A percentile compares a stretch with the other conserved stretches of the same genome.
Conservation (phyloP, 2,329 filamentous ascomycete species). For the Trichoderma aggressivum region DNA sequence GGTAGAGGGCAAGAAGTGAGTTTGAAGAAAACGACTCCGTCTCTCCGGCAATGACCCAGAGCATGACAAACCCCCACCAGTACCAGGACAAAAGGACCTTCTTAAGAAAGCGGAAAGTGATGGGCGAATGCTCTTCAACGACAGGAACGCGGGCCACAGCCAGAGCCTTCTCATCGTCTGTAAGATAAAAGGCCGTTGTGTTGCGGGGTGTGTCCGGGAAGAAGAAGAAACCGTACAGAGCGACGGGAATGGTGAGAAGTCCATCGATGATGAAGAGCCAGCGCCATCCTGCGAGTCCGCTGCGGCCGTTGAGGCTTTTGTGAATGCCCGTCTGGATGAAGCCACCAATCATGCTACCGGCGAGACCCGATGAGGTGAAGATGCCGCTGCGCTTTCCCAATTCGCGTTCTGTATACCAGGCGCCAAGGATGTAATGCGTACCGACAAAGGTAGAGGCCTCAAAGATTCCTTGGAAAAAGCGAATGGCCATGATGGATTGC, state of each 20-base stretch:
- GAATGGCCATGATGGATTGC: conserved; percentile 38
- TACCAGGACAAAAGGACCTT: conserved; percentile 58
- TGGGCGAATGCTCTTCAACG: conserved; percentile 39
- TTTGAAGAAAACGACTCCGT: conserved; percentile 69
- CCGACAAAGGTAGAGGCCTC: conserved; percentile 41
- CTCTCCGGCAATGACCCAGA: conserved; percentile 69
- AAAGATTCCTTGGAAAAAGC: conserved; percentile 39
- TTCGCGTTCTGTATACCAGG: conserved; percentile 60
- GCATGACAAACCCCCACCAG: conserved; percentile 63
- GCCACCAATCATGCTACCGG: conserved; percentile 51
- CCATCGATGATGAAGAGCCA: conserved; percentile 73
- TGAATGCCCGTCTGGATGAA: conserved; percentile 63
- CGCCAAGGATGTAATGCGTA: conserved; percentile 42
- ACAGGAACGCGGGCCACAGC: conserved; percentile 42
- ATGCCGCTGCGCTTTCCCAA: conserved; percentile 62
- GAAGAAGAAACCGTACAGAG: conserved; percentile 34
- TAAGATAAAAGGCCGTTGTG: conserved; percentile 42
- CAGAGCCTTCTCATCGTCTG: conserved; percentile 43
- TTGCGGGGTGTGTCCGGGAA: conserved; percentile 46
- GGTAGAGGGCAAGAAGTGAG: conserved; percentile 50
- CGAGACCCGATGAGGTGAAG: conserved; percentile 59
- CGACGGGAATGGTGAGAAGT: conserved; percentile 39
- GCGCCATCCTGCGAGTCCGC: conserved; percentile 61
- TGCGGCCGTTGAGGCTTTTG: conserved; percentile 37
- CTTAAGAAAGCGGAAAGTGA: conserved; percentile 50